Conservation (phyloP, 2,329 filamentous ascomycete genomes). For the Monilinia fructigena region DNA sequence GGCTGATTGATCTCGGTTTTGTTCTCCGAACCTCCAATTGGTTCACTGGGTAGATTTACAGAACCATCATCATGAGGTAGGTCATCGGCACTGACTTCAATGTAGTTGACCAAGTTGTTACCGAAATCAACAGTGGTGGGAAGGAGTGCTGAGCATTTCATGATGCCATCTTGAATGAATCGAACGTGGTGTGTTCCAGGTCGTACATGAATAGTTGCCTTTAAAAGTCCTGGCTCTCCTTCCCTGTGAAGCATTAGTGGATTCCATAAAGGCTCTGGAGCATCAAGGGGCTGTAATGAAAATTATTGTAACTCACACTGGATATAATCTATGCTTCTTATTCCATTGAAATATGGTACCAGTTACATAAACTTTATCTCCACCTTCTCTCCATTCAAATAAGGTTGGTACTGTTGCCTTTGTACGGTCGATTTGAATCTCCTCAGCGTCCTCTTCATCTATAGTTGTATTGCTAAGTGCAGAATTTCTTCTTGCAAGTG, state of each 20-base stretch:
- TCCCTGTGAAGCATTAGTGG: constrained; percentile 40
- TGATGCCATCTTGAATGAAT: constrained; percentile 91
- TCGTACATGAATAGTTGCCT: constrained; percentile 76
- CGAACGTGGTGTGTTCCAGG: constrained; percentile 96
- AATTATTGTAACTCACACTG: constrained; percentile 59
- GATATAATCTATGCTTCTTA: constrained; percentile 83
- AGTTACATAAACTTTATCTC: constrained; percentile 92
- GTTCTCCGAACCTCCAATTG: constrained; percentile 25
- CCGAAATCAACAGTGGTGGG: constrained; percentile 97
- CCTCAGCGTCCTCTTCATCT: constrained; percentile 81
- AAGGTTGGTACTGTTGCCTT: constrained; percentile 77
- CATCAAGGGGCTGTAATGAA: background rate
- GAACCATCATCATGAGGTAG: constrained; percentile 44
- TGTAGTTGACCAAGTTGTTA: constrained; percentile 97
- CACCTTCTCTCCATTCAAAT: constrained; percentile 76
- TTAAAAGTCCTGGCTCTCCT: constrained; percentile 60
- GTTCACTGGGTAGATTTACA: constrained; percentile 26
- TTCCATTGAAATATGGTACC: constrained; percentile 98
- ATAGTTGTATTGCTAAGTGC: constrained; percentile 61
- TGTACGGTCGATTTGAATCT: constrained; percentile 71
- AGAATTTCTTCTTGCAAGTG: constrained; percentile 53
- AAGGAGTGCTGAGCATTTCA: constrained; percentile 81
- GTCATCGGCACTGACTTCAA: constrained; percentile 84
- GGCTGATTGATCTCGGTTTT: constrained; percentile 24
- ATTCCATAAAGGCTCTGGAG: background rate